Evolutionary conservation across 768 basidiomycete species (phyloP), one percentile per base, ranked within the genome.

Genomic region (Candolleomyces aberdarensis): DNA sequence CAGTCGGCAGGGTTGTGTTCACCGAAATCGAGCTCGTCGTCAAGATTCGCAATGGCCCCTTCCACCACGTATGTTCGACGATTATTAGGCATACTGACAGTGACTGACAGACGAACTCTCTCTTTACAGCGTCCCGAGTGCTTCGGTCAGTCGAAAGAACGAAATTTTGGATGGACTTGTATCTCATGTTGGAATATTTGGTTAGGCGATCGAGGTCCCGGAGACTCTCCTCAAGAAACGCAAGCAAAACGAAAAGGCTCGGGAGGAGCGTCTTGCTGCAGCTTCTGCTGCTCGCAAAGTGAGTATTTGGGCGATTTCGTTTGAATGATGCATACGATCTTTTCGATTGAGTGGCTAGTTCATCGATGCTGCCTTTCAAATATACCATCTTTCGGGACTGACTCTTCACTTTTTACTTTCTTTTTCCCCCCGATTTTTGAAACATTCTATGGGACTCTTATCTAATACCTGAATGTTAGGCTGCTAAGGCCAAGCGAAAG

Each of bases 211-310:
- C 75, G 91, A 96, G 86, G 96, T 96, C 80, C 96, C 96, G 76
- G 96, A 97, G 89, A 98, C 96, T 73, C 88, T 98, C 83, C 93
- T 98, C 83, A 98, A 97, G 87, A 98, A 96, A 84, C 89, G 96
- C 81, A 95, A 96, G 82, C 91, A 94, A 81, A 96, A 88, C 72
- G 94, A 96, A 83, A 96, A 96, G 83, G 91, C 89, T 65, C 85
- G 94, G 71, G 94, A 96, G 82, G 94, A 96, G 73, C 93, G 92
- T 70, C 83, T 96, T 66, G 86, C 82, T 66, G 91, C 91, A 62
- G 92, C 91, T 22, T 74, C 80, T 46, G 89, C 88, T 67, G 94
- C 94, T 65, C 89, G 91, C 73, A 96, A 96, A 89, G 95, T 96
- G 74, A 74, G 87, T 59, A 59, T 62, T 31, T 55, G 9, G 61